A percentile compares a stretch with the other conserved stretches of the same genome.
Evolutionary conservation across 352 stramenopile genomes (phyloP).

Genomic region (Pythium oligandrum): DNA sequence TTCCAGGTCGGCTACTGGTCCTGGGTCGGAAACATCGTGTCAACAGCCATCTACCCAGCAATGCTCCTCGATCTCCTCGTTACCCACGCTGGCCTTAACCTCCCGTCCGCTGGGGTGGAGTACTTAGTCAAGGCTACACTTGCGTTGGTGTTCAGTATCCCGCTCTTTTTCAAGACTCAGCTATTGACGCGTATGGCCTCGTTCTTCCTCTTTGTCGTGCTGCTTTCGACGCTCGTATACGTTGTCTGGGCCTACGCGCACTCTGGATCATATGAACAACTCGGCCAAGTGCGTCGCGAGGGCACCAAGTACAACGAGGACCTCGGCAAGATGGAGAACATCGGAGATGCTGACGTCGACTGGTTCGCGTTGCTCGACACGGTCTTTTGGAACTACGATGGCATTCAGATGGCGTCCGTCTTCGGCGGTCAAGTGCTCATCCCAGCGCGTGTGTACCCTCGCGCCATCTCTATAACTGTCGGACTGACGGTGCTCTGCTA

Average conservation of each 20-base stretch:
- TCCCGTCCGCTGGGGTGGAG: slow-evolving; percentile 15
- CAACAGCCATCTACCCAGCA: slow-evolving; percentile 49
- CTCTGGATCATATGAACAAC: too few relatives aligned
- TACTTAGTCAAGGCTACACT: slow-evolving; percentile 38
- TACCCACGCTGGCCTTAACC: slow-evolving; percentile 17
- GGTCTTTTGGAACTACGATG: slow-evolving; percentile 96
- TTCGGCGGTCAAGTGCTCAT: slow-evolving; percentile 90
- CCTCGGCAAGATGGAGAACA: slow-evolving; percentile 12
- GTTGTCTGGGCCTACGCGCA: slow-evolving; percentile 6
- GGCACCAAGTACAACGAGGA: slow-evolving; percentile 15
- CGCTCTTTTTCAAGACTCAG: slow-evolving; percentile 31
- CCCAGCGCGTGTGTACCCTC: slow-evolving; percentile 76
- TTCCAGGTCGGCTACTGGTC: slow-evolving; percentile 68
- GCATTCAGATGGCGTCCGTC: slow-evolving; percentile 86
- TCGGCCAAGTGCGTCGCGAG: background rate
- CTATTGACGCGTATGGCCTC: slow-evolving; percentile 26
- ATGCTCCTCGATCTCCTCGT: slow-evolving; percentile 11
- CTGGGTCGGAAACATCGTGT: slow-evolving; percentile 71
- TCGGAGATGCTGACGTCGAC: slow-evolving; percentile 28
- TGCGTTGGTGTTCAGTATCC: slow-evolving; percentile 27
- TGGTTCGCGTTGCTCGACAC: slow-evolving; percentile 90
- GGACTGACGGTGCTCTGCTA: slow-evolving; percentile 77
- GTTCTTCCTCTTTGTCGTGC: slow-evolving; percentile 25
- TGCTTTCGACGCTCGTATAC: slow-evolving; percentile 34
- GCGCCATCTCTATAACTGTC: slow-evolving; percentile 78